A percentile compares a stretch with the other conserved stretches of the same genome.
Evolutionary conservation across 805 yeast genomes (phyloP).

Genomic region (Dipodascopsis uninucleata): DNA sequence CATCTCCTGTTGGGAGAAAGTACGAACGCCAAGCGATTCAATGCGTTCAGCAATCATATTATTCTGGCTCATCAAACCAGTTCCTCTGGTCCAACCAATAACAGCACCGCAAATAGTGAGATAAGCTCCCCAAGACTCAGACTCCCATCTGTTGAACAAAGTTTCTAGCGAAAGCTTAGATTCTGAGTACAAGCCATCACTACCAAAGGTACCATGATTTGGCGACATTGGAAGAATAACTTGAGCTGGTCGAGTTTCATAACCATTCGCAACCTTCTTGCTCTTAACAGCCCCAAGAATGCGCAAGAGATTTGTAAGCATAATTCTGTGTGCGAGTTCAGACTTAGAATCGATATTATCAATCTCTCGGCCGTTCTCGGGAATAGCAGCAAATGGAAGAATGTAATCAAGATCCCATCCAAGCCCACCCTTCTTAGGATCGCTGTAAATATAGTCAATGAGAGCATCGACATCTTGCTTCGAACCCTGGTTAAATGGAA

Average conservation of each 20-base stretch:
- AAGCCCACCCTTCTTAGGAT: constrained; percentile 79
- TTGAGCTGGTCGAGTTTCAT: constrained; percentile 97
- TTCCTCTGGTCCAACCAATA: constrained; percentile 99
- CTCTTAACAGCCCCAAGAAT: constrained; percentile 85
- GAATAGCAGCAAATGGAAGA: constrained; percentile 98
- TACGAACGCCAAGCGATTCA: constrained; percentile 92
- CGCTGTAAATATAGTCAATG: constrained; percentile 79
- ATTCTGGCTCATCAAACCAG: constrained; percentile 97
- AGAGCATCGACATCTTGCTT: constrained; percentile 87
- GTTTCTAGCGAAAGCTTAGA: constrained; percentile 94
- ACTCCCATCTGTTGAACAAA: constrained; percentile 96
- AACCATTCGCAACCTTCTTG: constrained; percentile 69
- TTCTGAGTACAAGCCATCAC: constrained; percentile 97
- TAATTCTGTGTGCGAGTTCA: constrained; percentile 96
- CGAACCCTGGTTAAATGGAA: constrained; percentile 93
- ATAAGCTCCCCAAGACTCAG: constrained; percentile 94
- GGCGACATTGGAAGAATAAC: constrained; percentile 95
- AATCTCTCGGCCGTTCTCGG: constrained; percentile 96
- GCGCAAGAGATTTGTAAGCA: constrained; percentile 93
- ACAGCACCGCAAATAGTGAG: constrained; percentile 97
- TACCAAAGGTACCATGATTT: constrained; percentile 98
- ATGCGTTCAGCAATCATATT: constrained; percentile 97
- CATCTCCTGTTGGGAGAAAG: constrained; percentile 98
- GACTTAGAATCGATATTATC: constrained; percentile 91
- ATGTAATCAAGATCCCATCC: constrained; percentile 97